Percentiles rank a stretch among this genome's conserved stretches.
Conservation (phyloP, 371 early-diverging fungal genomes). For the Nosema granulosis region DNA sequence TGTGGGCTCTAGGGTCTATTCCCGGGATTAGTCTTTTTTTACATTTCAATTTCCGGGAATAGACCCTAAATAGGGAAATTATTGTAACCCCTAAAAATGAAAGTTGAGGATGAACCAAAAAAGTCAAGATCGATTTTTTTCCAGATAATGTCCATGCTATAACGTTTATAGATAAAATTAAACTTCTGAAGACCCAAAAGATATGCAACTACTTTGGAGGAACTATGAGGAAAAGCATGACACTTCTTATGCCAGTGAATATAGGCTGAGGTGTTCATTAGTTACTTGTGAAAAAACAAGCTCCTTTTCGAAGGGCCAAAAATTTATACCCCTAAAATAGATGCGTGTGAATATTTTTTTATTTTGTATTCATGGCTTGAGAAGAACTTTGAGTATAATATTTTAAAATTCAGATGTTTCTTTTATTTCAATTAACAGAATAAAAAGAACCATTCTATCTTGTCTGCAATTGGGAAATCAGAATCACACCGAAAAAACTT, state of each 20-base stretch:
- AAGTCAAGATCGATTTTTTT: background rate
- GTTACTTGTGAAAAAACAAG: background rate
- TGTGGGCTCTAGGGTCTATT: too few species aligned
- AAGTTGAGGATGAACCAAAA: background rate
- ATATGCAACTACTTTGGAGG: background rate
- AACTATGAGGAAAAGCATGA: background rate
- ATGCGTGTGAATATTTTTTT: background rate
- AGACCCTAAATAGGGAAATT: too few species aligned
- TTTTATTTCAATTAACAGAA: background rate
- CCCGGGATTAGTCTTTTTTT: too few species aligned
- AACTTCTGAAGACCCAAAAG: background rate
- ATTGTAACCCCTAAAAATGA: background rate
- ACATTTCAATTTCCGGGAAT: too few species aligned
- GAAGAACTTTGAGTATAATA: slow-evolving; percentile 18
- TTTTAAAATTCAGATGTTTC: background rate
- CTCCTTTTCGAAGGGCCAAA: background rate
- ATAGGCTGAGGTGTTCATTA: background rate
- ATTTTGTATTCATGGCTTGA: slow-evolving; percentile 14
- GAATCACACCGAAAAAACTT: background rate
- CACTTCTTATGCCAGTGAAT: background rate
- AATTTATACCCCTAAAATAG: background rate
- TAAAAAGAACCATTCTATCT: background rate
- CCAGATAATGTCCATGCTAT: background rate
- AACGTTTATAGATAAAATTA: background rate
- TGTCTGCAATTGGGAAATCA: background rate